phyloP scores from a whole-genome alignment of 2,329 filamentous ascomycete genomes.

The Emericellopsis atlantica region DNA sequence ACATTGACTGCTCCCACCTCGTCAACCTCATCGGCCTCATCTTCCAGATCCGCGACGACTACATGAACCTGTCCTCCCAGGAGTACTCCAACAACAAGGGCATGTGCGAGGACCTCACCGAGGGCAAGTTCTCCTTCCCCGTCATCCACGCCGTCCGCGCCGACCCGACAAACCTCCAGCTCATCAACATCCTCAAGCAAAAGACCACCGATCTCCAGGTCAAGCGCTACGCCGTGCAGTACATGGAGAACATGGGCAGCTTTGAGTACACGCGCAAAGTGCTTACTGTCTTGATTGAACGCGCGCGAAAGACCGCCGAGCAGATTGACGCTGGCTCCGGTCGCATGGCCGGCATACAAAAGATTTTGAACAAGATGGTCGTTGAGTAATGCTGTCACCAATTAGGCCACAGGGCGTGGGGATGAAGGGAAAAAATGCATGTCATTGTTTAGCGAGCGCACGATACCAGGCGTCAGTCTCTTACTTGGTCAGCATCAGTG shows the following conservation, averaged over 20 bases:
- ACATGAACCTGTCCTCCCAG: slow-evolving; percentile 59
- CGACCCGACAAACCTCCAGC: slow-evolving; percentile 59
- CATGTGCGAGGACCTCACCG: slow-evolving; percentile 78
- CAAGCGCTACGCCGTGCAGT: slow-evolving; percentile 79
- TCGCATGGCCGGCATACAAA: slow-evolving; percentile 43
- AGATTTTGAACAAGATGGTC: slow-evolving; percentile 57
- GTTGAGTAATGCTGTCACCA: slow-evolving; percentile 6
- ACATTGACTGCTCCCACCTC: slow-evolving; percentile 58
- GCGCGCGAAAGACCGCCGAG: slow-evolving; percentile 50
- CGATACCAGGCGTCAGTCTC: too few species aligned
- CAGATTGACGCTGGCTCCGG: slow-evolving; percentile 51
- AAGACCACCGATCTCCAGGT: slow-evolving; percentile 78
- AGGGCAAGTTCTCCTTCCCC: slow-evolving; percentile 87
- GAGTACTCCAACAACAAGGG: slow-evolving; percentile 78
- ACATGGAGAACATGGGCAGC: slow-evolving; percentile 83
- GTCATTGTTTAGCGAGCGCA: too few species aligned
- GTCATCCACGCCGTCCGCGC: slow-evolving; percentile 85
- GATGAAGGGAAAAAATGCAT: not conserved
- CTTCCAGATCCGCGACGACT: slow-evolving; percentile 80
- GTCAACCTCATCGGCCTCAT: slow-evolving; percentile 69
- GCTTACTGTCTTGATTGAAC: slow-evolving; percentile 47
- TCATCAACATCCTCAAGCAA: slow-evolving; percentile 88
- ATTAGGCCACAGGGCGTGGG: not conserved
- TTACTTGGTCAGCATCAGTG: too few species aligned
- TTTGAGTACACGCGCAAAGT: slow-evolving; percentile 75